A percentile compares a stretch with the other conserved stretches of the same genome.
phyloP scores from a whole-genome alignment of 2,329 filamentous ascomycete species.

The Fusarium phyllophilum region DNA sequence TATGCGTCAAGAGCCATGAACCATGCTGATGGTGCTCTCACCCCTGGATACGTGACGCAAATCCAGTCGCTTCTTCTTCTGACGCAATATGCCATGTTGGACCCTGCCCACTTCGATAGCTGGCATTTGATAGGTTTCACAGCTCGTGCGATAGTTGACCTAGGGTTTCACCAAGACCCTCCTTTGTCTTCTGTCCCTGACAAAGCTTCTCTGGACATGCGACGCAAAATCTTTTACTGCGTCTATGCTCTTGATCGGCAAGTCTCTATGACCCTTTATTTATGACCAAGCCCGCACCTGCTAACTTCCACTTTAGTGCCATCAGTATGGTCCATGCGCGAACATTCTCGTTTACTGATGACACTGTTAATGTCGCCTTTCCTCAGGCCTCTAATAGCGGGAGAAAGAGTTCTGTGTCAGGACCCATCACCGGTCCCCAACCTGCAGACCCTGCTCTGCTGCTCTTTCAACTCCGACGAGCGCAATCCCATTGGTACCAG shows the following conservation, averaged over 20 bases:
- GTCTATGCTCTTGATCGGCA: slow-evolving; percentile 90
- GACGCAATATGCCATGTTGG: slow-evolving; percentile 88
- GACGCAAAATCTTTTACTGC: slow-evolving; percentile 88
- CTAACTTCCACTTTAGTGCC: slow-evolving; percentile 62
- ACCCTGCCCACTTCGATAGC: slow-evolving; percentile 90
- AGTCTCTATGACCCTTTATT: slow-evolving; percentile 34
- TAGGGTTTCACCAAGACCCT: slow-evolving; percentile 93
- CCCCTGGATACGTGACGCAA: slow-evolving; percentile 84
- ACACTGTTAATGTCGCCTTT: slow-evolving; percentile 83
- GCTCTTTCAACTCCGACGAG: slow-evolving; percentile 83
- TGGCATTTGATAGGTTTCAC: slow-evolving; percentile 96
- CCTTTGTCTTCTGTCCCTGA: slow-evolving; percentile 75
- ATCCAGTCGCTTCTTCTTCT: slow-evolving; percentile 89
- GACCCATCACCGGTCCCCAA: slow-evolving; percentile 57
- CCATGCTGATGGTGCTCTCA: slow-evolving; percentile 83
- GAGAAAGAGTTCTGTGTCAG: slow-evolving; percentile 54
- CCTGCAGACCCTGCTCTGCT: slow-evolving; percentile 77
- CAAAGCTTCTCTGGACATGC: slow-evolving; percentile 76
- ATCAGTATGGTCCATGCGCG: slow-evolving; percentile 89
- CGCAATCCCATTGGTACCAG: slow-evolving; percentile 91
- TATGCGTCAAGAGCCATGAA: slow-evolving; percentile 74
- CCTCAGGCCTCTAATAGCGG: slow-evolving; percentile 64
- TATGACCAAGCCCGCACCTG: not conserved
- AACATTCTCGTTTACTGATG: slow-evolving; percentile 93
- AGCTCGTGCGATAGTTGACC: slow-evolving; percentile 84